These are phyloP conservation scores for Saraca asoca DNA, from an alignment of 331 rosid genomes.

Conservation along the genomic window DNA sequence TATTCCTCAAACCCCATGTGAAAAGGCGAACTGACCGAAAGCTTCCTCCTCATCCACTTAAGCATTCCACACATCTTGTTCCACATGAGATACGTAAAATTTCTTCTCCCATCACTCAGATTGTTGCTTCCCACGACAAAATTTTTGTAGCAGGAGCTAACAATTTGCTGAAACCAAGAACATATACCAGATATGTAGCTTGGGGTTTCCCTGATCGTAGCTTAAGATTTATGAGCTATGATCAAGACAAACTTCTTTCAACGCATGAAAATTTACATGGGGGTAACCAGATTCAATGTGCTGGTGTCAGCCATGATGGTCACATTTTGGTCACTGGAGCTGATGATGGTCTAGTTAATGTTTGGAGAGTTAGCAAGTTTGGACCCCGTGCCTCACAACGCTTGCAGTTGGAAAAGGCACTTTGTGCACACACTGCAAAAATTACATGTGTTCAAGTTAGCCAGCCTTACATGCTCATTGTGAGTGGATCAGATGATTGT, in stretches of 20 bases:
- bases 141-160: conserved; percentile 76
- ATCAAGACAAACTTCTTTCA: conserved; percentile 90
- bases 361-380: conserved; percentile 77
- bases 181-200: conserved; percentile 85
- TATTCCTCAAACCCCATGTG: conserved; percentile 86
- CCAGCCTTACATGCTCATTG: conserved; percentile 97
- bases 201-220: conserved; percentile 99
- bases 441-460: conserved; percentile 92
- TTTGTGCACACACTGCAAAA: conserved; percentile 77
- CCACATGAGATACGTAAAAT: conserved; percentile 83
- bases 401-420: conserved; percentile 91
- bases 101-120: conserved; percentile 79
- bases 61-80: conserved; percentile 67
- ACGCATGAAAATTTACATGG: conserved; percentile 97
- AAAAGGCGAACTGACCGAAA: conserved; percentile 81
- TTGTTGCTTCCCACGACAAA: conserved; percentile 76
- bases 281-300: conserved; percentile 89
- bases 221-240: conserved; percentile 90
- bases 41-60: conserved; percentile 89
- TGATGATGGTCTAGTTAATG: conserved; percentile 90
- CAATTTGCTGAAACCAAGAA: conserved; percentile 86
- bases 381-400: conserved; percentile 65
- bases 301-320: conserved; percentile 89
- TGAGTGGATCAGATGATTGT: conserved; percentile 96
- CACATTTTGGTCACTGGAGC: conserved; percentile 90